Evolutionary conservation across 1,284 basidiomycete species (phyloP).

Genomic region (Leccinum cinnamomeum): DNA sequence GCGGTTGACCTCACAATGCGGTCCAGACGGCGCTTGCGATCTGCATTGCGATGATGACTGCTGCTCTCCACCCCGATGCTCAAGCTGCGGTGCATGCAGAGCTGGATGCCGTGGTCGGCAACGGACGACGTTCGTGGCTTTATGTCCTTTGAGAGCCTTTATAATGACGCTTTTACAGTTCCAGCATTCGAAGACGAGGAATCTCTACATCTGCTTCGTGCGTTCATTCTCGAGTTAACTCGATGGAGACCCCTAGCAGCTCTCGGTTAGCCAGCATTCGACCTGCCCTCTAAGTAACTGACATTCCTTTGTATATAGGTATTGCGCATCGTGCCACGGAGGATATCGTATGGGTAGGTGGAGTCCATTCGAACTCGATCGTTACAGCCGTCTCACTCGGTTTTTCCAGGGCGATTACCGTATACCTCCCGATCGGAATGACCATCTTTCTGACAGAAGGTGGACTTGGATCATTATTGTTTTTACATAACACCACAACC

Average conservation of each 20-base stretch:
- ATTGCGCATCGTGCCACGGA: slow-evolving; percentile 12
- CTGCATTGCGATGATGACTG: slow-evolving; percentile 2
- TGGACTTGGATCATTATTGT: neutral
- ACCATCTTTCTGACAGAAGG: neutral
- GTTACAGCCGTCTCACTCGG: neutral
- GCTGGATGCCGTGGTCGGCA: slow-evolving; percentile 12
- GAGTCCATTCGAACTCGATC: neutral
- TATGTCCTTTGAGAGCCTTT: neutral
- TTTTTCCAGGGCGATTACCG: slow-evolving; percentile 10
- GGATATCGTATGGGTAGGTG: slow-evolving; percentile 16
- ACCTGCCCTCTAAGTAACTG: neutral
- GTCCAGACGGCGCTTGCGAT: neutral
- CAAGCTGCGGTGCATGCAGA: slow-evolving; percentile 15
- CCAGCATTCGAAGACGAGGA: slow-evolving; percentile 12
- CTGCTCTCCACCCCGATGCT: slow-evolving; percentile 8
- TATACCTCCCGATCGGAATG: slow-evolving; percentile 7
- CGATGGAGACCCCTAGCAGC: slow-evolving; percentile 13
- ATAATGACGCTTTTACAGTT: neutral
- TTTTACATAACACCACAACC: too few relatives aligned
- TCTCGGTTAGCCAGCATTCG: neutral
- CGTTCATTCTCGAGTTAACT: slow-evolving; percentile 15
- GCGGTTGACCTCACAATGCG: neutral
- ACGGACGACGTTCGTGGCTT: slow-evolving; percentile 2
- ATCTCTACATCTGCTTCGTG: slow-evolving; percentile 8
- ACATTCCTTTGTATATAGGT: neutral